Conservation (phyloP, 805 yeast genomes). For the Ogataea wickerhamii region DNA sequence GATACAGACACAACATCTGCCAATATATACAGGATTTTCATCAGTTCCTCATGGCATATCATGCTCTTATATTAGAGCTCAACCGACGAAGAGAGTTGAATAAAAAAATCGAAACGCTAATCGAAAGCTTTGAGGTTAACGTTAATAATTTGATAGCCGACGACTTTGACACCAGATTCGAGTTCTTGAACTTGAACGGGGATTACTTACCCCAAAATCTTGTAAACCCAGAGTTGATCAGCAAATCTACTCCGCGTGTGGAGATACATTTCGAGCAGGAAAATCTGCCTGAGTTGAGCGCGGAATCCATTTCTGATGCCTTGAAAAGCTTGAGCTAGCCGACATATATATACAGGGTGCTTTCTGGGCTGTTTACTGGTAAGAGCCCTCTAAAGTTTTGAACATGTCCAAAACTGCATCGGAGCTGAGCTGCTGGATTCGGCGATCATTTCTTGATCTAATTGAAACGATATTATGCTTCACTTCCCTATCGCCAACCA, state of each 20-base stretch:
- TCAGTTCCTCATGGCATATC: conserved; percentile 49
- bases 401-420: conserved; percentile 55
- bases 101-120: conserved; percentile 35
- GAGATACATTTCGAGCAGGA: conserved; percentile 22
- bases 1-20: conserved; percentile 13
- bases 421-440: conserved; percentile 39
- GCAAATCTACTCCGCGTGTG: conserved; percentile 22
- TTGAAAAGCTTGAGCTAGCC: conserved; percentile 8
- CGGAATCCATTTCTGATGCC: conserved; percentile 19
- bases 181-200: conserved; percentile 47
- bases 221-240: conserved; percentile 22
- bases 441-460: conserved; percentile 52
- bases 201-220: conserved; percentile 49
- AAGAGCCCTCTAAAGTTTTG: conserved; percentile 47
- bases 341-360: conserved; percentile 8
- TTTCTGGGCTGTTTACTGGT: conserved; percentile 28
- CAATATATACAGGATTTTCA: conserved; percentile 43
- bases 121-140: conserved; percentile 40
- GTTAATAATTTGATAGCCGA: conserved; percentile 38
- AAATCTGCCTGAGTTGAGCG: conserved; percentile 19
- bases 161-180: conserved; percentile 41
- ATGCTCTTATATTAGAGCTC: conserved; percentile 49
- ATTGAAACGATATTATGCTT: conserved; percentile 57
- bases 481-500: conserved; percentile 85
- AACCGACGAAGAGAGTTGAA: conserved; percentile 46